These are phyloP conservation scores for Daedaleopsis sinensis DNA, from an alignment of 768 basidiomycete species.

Conservation along the genomic window DNA sequence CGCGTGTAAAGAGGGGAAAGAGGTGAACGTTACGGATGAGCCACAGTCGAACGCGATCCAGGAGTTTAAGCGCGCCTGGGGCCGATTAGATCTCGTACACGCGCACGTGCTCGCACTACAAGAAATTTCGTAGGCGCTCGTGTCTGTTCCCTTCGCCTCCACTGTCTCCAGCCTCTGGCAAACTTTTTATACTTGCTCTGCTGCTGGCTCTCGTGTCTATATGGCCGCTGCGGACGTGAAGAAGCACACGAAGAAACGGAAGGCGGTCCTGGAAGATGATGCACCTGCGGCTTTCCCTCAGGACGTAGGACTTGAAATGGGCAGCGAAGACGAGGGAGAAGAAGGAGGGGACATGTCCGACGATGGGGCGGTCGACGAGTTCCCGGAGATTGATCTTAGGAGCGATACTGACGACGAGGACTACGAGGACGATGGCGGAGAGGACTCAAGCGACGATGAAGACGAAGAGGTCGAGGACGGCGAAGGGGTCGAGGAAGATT, in stretches of 20 bases:
- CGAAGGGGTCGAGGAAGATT: constrained; percentile 40
- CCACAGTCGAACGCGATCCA: constrained; percentile 3
- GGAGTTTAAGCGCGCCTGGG: constrained; percentile 4
- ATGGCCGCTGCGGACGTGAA: constrained; percentile 39
- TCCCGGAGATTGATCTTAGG: constrained; percentile 27
- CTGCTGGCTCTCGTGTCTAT: constrained; percentile 1
- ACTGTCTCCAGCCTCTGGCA: no score
- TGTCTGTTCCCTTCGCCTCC: neutral
- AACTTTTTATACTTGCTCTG: neutral
- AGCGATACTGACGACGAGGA: constrained; percentile 37
- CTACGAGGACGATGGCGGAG: constrained; percentile 33
- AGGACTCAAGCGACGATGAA: constrained; percentile 39
- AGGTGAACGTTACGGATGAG: neutral
- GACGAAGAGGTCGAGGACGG: constrained; percentile 39
- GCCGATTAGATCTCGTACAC: constrained; percentile 33
- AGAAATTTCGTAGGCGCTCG: constrained; percentile 29
- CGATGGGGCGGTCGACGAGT: constrained; percentile 39
- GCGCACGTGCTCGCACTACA: constrained; percentile 19
- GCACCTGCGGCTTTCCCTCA: constrained; percentile 38
- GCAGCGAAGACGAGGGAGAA: constrained; percentile 72
- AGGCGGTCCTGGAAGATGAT: constrained; percentile 49
- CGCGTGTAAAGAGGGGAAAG: neutral
- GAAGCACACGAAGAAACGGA: constrained; percentile 59
- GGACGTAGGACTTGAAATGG: constrained; percentile 64
- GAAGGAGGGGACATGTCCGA: constrained; percentile 50